These are phyloP conservation scores for Backusella macrospora DNA, from an alignment of 192 early-diverging fungal genomes.

Conservation along the genomic window DNA sequence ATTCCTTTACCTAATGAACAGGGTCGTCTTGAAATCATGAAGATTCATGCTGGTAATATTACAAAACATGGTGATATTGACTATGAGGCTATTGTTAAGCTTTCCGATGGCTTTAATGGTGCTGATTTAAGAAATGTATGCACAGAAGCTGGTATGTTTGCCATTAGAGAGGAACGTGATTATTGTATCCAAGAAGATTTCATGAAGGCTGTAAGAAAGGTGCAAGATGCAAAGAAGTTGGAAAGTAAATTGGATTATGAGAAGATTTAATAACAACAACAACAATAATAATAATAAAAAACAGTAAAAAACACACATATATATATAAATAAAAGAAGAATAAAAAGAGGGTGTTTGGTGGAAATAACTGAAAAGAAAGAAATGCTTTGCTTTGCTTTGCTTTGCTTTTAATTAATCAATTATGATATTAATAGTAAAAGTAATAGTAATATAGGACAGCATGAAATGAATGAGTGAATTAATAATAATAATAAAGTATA, in stretches of 20 bases:
- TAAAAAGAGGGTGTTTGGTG: neutral
- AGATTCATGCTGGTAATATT: conserved; percentile 93
- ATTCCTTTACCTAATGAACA: conserved; percentile 99
- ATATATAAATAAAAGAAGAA: neutral
- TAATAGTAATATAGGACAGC: neutral
- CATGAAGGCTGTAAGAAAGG: conserved; percentile 99
- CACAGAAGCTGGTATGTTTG: conserved; percentile 99
- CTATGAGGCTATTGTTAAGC: conserved; percentile 97
- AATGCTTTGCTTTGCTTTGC: too few relatives aligned
- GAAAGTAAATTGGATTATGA: conserved; percentile 90
- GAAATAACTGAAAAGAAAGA: too few relatives aligned
- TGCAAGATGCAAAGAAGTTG: conserved; percentile 95
- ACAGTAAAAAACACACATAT: too few relatives aligned
- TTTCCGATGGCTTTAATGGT: conserved; percentile 98
- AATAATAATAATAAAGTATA: too few relatives aligned
- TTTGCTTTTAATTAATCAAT: too few relatives aligned
- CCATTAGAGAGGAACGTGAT: conserved; percentile 98
- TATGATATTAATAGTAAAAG: too few relatives aligned
- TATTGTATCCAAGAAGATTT: conserved; percentile 99
- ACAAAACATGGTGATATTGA: conserved; percentile 98
- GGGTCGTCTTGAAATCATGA: conserved; percentile 94
- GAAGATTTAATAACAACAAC: conserved; percentile 62
- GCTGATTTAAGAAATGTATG: conserved; percentile 99
- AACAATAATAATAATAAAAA: neutral
- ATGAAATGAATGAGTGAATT: neutral